phyloP scores from a whole-genome alignment of 129 eudicot species.

The Flaveria robusta region DNA sequence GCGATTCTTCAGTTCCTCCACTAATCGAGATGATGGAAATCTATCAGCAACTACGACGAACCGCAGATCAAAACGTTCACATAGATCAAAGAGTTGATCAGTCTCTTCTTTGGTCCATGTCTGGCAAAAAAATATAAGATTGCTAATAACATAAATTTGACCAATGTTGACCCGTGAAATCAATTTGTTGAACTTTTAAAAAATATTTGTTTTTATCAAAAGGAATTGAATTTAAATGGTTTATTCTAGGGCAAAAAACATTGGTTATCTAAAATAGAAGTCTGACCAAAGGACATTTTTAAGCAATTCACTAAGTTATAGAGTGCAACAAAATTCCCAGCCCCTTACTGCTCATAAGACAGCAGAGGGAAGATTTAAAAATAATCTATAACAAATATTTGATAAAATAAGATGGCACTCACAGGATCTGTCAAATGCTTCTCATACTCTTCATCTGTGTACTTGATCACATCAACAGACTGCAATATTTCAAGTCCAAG shows the following conservation, averaged over 20 bases:
- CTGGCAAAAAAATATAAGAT: slow-evolving; percentile 41
- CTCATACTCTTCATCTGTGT: slow-evolving; percentile 95
- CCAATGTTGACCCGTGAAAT: neutral
- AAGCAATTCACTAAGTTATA: neutral
- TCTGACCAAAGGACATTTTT: neutral
- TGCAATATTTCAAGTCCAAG: slow-evolving; percentile 44
- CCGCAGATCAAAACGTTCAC: slow-evolving; percentile 86
- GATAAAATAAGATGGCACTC: slow-evolving; percentile 35
- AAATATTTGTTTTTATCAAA: neutral
- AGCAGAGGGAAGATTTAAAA: neutral
- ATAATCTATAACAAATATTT: neutral
- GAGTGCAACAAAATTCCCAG: neutral
- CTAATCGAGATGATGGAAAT: slow-evolving; percentile 67
- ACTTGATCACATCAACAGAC: slow-evolving; percentile 82
- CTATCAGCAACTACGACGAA: slow-evolving; percentile 86
- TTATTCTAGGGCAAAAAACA: neutral
- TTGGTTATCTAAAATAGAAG: neutral
- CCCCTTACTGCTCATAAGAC: neutral
- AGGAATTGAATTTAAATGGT: neutral
- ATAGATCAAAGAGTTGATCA: slow-evolving; percentile 78
- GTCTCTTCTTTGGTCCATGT: slow-evolving; percentile 96
- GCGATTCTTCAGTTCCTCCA: slow-evolving; percentile 93
- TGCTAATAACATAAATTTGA: neutral
- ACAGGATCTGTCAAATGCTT: slow-evolving; percentile 83
- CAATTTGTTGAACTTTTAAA: neutral